A percentile compares a stretch with the other conserved stretches of the same genome.
These are phyloP conservation scores for Trichoderma atrobrunneum DNA, from an alignment of 2,329 filamentous ascomycete species.

Conservation along the genomic window DNA sequence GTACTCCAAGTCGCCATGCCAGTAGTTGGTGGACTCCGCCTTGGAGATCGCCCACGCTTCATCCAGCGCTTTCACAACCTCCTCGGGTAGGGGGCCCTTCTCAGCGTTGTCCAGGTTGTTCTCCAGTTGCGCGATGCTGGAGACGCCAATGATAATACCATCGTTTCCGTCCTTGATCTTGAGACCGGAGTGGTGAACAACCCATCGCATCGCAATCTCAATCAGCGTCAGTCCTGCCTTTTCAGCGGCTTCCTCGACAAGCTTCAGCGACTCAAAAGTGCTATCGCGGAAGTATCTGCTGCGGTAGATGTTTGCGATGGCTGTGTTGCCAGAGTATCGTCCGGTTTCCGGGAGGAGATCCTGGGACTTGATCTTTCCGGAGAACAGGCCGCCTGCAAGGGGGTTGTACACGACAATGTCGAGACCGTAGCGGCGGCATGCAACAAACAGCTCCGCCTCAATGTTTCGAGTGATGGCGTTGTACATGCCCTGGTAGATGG, in stretches of 20 bases:
- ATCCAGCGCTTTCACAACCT: conserved; percentile 72
- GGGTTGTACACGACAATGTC: conserved; percentile 22
- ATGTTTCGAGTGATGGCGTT: conserved; percentile 75
- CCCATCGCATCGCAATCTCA: conserved; percentile 73
- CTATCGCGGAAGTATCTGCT: conserved; percentile 69
- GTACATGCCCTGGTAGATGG: conserved; percentile 86
- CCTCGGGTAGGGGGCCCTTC: conserved; percentile 71
- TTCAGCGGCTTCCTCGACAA: conserved; percentile 65
- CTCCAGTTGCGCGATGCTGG: conserved; percentile 55
- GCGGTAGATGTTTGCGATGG: conserved; percentile 57
- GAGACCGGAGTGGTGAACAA: conserved; percentile 65
- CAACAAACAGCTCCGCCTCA: conserved; percentile 70
- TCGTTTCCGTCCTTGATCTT: conserved; percentile 53
- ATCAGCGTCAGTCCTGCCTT: conserved; percentile 68
- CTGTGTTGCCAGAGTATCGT: conserved; percentile 63
- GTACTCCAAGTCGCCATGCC: conserved; percentile 62
- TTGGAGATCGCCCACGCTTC: conserved; percentile 74
- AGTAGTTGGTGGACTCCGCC: conserved; percentile 50
- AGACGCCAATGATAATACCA: conserved; percentile 59
- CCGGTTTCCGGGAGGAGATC: conserved; percentile 63
- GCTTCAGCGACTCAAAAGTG: conserved; percentile 59
- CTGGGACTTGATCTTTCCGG: conserved; percentile 70
- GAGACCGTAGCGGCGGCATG: conserved; percentile 44
- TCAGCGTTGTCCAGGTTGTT: conserved; percentile 57
- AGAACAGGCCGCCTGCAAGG: conserved; percentile 51